phyloP scores from a whole-genome alignment of 441 rosid genomes.

The Brassica hybrid region DNA sequence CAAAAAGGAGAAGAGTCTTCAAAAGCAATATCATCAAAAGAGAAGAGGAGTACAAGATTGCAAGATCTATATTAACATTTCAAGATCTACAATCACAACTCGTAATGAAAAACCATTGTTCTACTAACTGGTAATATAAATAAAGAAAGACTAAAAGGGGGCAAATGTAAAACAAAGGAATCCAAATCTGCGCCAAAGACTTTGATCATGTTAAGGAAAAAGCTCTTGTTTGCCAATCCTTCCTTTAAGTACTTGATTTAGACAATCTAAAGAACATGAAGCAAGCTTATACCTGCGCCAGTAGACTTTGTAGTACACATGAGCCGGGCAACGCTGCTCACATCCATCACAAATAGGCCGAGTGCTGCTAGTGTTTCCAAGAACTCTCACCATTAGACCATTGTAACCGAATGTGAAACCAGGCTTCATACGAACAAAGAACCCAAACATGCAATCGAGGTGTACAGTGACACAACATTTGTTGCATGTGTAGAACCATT shows the following conservation, averaged over 20 bases:
- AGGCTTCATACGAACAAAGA: background rate
- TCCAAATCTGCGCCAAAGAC: too few relatives aligned
- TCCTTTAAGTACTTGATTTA: background rate
- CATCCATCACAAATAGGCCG: conserved; percentile 1
- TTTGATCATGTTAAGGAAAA: too few relatives aligned
- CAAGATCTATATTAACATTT: too few relatives aligned
- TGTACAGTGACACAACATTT: conserved; percentile 1
- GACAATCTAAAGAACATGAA: background rate
- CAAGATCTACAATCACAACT: too few relatives aligned
- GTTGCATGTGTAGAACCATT: conserved; percentile 14
- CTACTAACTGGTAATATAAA: too few relatives aligned
- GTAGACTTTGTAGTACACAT: background rate
- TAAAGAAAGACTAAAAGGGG: too few relatives aligned
- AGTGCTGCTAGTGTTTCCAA: background rate
- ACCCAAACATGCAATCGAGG: background rate
- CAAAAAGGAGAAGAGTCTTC: too few relatives aligned
- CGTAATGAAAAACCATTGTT: too few relatives aligned
- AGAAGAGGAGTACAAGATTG: too few relatives aligned
- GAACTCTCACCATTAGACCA: background rate
- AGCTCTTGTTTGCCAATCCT: too few relatives aligned
- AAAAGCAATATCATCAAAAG: too few relatives aligned
- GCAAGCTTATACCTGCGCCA: background rate
- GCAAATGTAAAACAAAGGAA: too few relatives aligned
- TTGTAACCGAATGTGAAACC: background rate
- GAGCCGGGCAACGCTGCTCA: background rate